phyloP scores from a whole-genome alignment of 108 stramenopile species.

The Cyclotella kingstonii region DNA sequence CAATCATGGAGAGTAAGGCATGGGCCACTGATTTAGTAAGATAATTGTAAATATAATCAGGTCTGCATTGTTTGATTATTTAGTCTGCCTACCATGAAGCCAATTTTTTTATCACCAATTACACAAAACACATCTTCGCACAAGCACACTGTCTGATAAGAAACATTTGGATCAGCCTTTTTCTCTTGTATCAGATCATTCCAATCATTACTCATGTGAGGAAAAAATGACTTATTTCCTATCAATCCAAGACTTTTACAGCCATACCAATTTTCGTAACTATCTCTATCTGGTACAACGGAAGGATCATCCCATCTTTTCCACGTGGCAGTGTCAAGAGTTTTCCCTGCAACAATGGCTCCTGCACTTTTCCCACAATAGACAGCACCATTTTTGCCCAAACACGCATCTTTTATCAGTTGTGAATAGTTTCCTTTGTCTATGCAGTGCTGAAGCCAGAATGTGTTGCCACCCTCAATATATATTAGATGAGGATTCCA shows the following conservation, averaged over 20 bases:
- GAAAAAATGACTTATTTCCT: conserved; percentile 65
- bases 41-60: background rate
- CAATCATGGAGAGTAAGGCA: background rate
- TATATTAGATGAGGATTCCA: conserved; percentile 82
- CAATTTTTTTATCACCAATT: conserved; percentile 6
- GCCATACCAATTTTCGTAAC: conserved; percentile 66
- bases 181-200: conserved; percentile 51
- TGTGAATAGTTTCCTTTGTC: conserved; percentile 48
- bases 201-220: conserved; percentile 81
- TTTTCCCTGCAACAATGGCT: conserved; percentile 69
- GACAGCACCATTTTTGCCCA: conserved; percentile 37
- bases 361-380: conserved; percentile 86
- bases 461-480: conserved; percentile 89
- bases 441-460: conserved; percentile 88
- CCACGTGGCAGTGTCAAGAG: conserved; percentile 80
- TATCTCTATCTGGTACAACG: conserved; percentile 61
- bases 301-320: conserved; percentile 88
- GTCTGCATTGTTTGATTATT: background rate
- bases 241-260: conserved; percentile 55
- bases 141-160: conserved; percentile 7
- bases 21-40: background rate
- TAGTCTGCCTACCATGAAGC: background rate
- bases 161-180: background rate
- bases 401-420: conserved; percentile 43
- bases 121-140: conserved; percentile 33